Evolutionary conservation across 1,284 basidiomycete genomes (phyloP).

Genomic region (Leccinum colubrinum): DNA sequence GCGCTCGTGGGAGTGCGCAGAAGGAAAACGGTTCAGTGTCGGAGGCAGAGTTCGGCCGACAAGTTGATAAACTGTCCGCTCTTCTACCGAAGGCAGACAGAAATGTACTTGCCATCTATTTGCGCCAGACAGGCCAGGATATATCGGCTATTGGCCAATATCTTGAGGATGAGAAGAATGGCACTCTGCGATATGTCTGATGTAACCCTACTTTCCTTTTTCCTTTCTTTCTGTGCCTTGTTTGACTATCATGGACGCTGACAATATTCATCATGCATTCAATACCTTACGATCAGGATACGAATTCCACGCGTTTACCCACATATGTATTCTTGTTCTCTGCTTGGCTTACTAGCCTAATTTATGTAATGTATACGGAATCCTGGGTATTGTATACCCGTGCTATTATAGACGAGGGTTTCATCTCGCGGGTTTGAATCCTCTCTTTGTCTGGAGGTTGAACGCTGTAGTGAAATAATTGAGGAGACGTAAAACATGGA

Average conservation of each 20-base stretch:
- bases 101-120: conserved; percentile 66
- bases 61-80: conserved; percentile 72
- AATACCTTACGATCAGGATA: conserved; percentile 15
- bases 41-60: conserved; percentile 51
- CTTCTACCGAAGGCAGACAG: conserved; percentile 78
- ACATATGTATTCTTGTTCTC: conserved; percentile 19
- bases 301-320: conserved; percentile 4
- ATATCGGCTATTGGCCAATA: conserved; percentile 85
- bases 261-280: conserved; percentile 9
- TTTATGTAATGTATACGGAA: conserved; percentile 19
- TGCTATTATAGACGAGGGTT: not conserved
- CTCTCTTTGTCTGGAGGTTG: conserved; percentile 25
- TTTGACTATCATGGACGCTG: conserved; percentile 7
- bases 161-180: conserved; percentile 84
- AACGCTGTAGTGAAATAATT: conserved; percentile 23
- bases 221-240: conserved; percentile 2
- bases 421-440: conserved; percentile 32
- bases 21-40: conserved; percentile 8
- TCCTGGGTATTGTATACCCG: conserved; percentile 2
- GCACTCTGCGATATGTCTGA: conserved; percentile 49
- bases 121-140: conserved; percentile 72
- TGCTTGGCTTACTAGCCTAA: conserved; percentile 20
- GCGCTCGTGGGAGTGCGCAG: conserved; percentile 20
- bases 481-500: not conserved
- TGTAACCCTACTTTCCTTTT: conserved; percentile 4